phyloP scores from a whole-genome alignment of 371 early-diverging fungal genomes.

The Mortierella sp. region DNA sequence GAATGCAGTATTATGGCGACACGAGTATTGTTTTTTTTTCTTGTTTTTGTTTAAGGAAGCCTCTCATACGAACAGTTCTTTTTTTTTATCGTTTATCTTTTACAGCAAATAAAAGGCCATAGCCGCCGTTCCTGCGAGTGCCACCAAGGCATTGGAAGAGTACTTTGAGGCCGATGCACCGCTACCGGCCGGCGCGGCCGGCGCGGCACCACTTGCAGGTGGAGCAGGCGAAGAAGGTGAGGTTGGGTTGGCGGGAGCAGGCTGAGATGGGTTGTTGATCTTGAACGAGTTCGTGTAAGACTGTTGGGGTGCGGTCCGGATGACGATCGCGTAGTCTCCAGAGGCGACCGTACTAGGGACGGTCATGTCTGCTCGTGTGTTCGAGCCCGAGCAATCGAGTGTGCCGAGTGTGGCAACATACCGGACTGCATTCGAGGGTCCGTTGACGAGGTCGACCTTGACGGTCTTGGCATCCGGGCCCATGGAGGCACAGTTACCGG shows the following conservation, averaged over 20 bases:
- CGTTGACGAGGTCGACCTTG: conserved; percentile 48
- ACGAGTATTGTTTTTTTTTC: no score
- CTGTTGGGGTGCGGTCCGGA: conserved; percentile 39
- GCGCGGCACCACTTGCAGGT: not conserved
- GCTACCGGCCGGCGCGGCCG: not conserved
- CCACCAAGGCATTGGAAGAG: conserved; percentile 20
- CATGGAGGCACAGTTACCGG: conserved; percentile 48
- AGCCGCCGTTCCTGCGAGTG: conserved; percentile 16
- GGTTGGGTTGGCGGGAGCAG: conserved; percentile 6
- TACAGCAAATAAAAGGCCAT: conserved; percentile 20
- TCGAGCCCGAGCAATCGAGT: conserved; percentile 39
- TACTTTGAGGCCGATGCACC: not conserved
- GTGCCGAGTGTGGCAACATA: conserved; percentile 43
- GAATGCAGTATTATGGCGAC: no score
- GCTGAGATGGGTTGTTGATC: conserved; percentile 36
- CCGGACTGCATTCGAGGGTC: conserved; percentile 37
- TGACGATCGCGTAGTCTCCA: conserved; percentile 40
- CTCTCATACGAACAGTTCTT: not conserved
- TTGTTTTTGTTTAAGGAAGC: no score
- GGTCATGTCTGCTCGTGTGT: conserved; percentile 44
- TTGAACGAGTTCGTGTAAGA: conserved; percentile 44
- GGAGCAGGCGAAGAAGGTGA: not conserved
- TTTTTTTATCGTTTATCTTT: not conserved
- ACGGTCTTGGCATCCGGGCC: conserved; percentile 37
- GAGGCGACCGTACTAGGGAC: conserved; percentile 34